Base-by-base conservation (phyloP, 2,329 filamentous ascomycete genomes). In the Colletotrichum falcatum region DNA sequence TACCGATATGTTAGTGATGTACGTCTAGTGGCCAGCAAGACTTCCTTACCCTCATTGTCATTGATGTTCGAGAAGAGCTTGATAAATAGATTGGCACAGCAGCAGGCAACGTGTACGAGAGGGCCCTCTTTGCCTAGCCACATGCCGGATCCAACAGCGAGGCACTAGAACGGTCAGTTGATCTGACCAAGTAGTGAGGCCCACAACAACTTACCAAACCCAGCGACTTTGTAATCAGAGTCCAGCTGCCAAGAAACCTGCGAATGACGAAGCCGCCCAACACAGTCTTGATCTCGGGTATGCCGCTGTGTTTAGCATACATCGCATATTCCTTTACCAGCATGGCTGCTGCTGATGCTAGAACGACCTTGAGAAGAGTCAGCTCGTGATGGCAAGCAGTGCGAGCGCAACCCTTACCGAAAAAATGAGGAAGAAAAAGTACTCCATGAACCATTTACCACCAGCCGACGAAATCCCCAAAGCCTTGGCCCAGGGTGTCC, bases 41-140 rank as follows among this genome's bases (percentile, higher is more conserved):
- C 16, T 4, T 14, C 73, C 82, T 63, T 78, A 92, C 92, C 93
- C 88, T 99, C 95, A 77, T 99, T 98, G 62, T 87, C 87, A 74
- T 94, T 94, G 71, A 98, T 91, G 74, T 88, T 90, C 51, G 88
- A 85, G 74, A 97, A 98, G 12, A 95, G 83, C 79, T 97, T 97
- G 88, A 96, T 97, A 77, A 98, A 94, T 12, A 98, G 82, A 78
- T 97, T 97, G 56, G 95, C 94, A 78, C 95, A 98, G 80, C 96
- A 98, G 82, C 96, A 98, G 70, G 95, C 95, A 28, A 98, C 95
- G 80, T 99, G 95, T 7, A 99, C 95, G 46, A 98, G 83, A 0
- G 95, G 95, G 1, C 95, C 95, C 84, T 99, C 95, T 80, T 98
- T 98, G 39, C 95, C 95, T 18, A 98, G 85, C 95, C 96, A 98